Conservation (phyloP, 345 rosid genomes). For the Brassica incana region DNA sequence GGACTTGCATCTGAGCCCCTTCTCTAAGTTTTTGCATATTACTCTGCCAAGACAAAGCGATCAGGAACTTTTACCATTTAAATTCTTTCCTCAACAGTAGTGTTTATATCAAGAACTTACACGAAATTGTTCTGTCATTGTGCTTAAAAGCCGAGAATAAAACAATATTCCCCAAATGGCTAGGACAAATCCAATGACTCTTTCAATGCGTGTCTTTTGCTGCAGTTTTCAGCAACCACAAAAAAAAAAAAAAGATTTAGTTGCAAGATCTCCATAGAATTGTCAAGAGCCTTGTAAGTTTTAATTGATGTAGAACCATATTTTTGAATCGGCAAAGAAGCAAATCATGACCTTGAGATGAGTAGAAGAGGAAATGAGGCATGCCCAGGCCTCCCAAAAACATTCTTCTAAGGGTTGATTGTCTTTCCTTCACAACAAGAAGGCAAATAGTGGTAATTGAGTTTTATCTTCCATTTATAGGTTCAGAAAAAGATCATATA, state of each 20-base stretch:
- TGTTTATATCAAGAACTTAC: conserved; percentile 45
- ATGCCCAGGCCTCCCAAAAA: conserved; percentile 99
- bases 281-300: not conserved
- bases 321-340: not conserved
- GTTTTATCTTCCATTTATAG: not conserved
- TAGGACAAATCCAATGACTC: conserved; percentile 78
- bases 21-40: conserved; percentile 93
- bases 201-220: conserved; percentile 92
- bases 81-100: conserved; percentile 2
- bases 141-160: conserved; percentile 91
- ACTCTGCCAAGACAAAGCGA: conserved; percentile 48
- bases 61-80: conserved; percentile 27
- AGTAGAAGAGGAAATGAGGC: conserved; percentile 86
- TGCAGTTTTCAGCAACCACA: conserved; percentile 49
- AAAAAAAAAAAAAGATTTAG: not conserved
- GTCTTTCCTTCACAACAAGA: conserved; percentile 52
- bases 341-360: conserved; percentile 61
- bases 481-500: not conserved
- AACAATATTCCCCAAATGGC: conserved; percentile 95
- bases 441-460: not conserved
- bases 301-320: not conserved
- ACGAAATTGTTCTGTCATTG: conserved; percentile 96
- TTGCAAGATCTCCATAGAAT: conserved; percentile 8
- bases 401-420: conserved; percentile 78
- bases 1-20: conserved; percentile 96